phyloP scores from a whole-genome alignment of 176 grass and related monocot species.

The Eragrostis nindensis region DNA sequence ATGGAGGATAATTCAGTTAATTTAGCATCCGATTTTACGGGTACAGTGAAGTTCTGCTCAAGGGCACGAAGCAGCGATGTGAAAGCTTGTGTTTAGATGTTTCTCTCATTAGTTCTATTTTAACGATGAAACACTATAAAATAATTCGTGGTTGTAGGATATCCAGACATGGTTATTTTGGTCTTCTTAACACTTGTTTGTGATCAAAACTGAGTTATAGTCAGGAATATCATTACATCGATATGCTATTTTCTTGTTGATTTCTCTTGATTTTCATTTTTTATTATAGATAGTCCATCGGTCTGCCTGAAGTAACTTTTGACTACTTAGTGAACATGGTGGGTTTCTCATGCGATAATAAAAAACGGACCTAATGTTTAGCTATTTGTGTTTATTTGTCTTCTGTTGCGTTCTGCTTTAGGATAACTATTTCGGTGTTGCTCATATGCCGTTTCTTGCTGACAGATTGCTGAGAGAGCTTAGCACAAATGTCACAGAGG shows the following conservation, averaged over 20 bases:
- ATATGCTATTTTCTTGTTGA: conserved; percentile 5
- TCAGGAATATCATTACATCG: conserved; percentile 9
- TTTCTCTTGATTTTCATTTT: conserved; percentile 26
- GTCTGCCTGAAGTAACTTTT: too few species aligned
- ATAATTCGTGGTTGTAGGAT: background rate
- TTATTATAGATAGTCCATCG: background rate
- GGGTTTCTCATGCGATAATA: background rate
- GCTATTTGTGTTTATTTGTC: conserved; percentile 20
- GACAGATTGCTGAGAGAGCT: conserved; percentile 87
- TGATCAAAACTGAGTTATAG: conserved; percentile 7
- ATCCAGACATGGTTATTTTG: background rate
- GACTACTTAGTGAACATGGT: background rate
- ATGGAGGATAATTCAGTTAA: background rate
- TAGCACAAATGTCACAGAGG: conserved; percentile 70
- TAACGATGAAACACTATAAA: background rate
- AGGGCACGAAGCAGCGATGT: background rate
- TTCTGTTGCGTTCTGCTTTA: background rate
- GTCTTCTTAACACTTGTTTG: background rate
- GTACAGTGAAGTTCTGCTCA: background rate
- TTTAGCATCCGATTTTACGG: background rate
- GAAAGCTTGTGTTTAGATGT: background rate
- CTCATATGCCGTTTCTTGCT: conserved; percentile 55
- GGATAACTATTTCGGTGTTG: conserved; percentile 23
- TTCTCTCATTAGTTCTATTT: conserved; percentile 26
- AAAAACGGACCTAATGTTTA: conserved; percentile 13